Evolutionary conservation across 768 basidiomycete species (phyloP).

Genomic region (Boletus pseudopeckii): DNA sequence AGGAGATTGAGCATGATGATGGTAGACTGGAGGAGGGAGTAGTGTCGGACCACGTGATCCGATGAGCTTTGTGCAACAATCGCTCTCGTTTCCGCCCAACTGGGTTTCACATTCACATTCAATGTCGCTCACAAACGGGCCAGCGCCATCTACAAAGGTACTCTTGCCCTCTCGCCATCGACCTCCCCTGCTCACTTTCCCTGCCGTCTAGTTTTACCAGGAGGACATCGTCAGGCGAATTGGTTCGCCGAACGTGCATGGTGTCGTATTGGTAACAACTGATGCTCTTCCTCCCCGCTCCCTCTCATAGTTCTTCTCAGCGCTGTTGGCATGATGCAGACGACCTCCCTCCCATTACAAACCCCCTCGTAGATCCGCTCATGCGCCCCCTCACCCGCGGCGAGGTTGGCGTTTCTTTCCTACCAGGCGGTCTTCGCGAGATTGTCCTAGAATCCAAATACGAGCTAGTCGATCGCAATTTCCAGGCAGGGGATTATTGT

Average conservation of each 20-base stretch:
- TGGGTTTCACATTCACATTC: slow-evolving; percentile 10
- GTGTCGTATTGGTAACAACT: slow-evolving; percentile 61
- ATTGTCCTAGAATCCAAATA: slow-evolving; percentile 72
- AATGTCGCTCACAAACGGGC: slow-evolving; percentile 28
- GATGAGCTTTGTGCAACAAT: not conserved
- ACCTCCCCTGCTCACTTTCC: not conserved
- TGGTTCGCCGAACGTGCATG: slow-evolving; percentile 41
- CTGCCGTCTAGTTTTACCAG: slow-evolving; percentile 51
- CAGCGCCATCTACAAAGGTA: slow-evolving; percentile 35
- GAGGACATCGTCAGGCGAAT: slow-evolving; percentile 62
- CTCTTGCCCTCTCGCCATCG: not conserved
- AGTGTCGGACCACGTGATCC: slow-evolving; percentile 16
- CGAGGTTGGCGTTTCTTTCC: slow-evolving; percentile 79
- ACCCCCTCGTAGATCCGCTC: slow-evolving; percentile 57
- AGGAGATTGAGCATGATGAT: slow-evolving; percentile 14
- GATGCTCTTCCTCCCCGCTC: not conserved
- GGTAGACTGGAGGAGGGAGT: not conserved
- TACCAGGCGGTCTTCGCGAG: slow-evolving; percentile 51
- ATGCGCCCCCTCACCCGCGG: slow-evolving; percentile 73
- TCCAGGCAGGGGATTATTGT: slow-evolving; percentile 78
- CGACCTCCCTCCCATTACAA: slow-evolving; percentile 48
- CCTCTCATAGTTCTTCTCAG: slow-evolving; percentile 37
- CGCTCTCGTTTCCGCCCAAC: not conserved
- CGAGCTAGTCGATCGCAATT: slow-evolving; percentile 68
- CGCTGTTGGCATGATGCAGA: slow-evolving; percentile 90